Evolutionary conservation across 2,329 filamentous ascomycete genomes (phyloP).

Genomic region (Venturia aucupariae): DNA sequence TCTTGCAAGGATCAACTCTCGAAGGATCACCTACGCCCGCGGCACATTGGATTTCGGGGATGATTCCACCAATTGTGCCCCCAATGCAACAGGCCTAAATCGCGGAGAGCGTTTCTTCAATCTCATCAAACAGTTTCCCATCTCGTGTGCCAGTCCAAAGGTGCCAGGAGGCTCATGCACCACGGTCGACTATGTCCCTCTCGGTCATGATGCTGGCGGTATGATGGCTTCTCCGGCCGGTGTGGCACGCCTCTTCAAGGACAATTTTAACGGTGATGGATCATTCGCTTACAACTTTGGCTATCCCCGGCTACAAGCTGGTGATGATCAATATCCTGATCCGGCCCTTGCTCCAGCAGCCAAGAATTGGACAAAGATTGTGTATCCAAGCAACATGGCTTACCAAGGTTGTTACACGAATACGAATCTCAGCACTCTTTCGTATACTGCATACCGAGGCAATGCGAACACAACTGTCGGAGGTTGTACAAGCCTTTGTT

Average conservation of each 20-base stretch:
- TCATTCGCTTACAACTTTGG: slow-evolving; percentile 28
- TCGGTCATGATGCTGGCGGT: slow-evolving; percentile 27
- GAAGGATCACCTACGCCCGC: slow-evolving; percentile 27
- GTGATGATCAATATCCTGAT: slow-evolving; percentile 27
- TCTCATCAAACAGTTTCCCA: slow-evolving; percentile 28
- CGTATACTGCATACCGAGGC: slow-evolving; percentile 21
- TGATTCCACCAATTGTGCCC: slow-evolving; percentile 25
- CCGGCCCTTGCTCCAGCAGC: slow-evolving; percentile 18
- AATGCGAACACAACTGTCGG: slow-evolving; percentile 23
- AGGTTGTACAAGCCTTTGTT: slow-evolving; percentile 24
- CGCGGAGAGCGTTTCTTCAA: slow-evolving; percentile 33
- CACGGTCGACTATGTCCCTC: slow-evolving; percentile 27
- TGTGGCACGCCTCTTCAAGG: slow-evolving; percentile 27
- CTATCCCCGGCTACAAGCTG: slow-evolving; percentile 25
- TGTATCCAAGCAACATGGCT: slow-evolving; percentile 26
- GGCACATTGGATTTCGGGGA: slow-evolving; percentile 28
- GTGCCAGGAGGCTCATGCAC: slow-evolving; percentile 18
- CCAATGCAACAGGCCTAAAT: slow-evolving; percentile 25
- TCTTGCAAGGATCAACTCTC: slow-evolving; percentile 26
- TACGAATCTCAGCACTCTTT: slow-evolving; percentile 19
- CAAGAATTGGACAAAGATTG: slow-evolving; percentile 17
- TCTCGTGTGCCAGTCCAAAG: slow-evolving; percentile 15
- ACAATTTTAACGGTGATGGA: slow-evolving; percentile 30
- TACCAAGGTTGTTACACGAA: slow-evolving; percentile 31
- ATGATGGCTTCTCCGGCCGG: slow-evolving; percentile 29